Percentiles rank a stretch among this genome's conserved stretches.
Evolutionary conservation across 768 basidiomycete species (phyloP).

Genomic region (Lactarius quietus): DNA sequence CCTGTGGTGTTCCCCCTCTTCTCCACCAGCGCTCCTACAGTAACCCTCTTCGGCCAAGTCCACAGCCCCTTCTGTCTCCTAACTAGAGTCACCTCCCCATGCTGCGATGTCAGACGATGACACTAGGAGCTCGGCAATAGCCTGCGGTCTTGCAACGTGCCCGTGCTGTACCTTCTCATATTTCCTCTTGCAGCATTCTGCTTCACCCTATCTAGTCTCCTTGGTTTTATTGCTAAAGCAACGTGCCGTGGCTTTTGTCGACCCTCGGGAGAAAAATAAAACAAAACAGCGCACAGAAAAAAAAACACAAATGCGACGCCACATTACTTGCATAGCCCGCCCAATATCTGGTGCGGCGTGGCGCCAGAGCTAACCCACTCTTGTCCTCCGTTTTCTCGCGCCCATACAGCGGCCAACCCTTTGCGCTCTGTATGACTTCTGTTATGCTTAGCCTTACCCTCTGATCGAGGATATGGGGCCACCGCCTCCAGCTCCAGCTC

Average conservation of each 20-base stretch:
- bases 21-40: background rate
- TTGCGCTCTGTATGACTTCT: background rate
- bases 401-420: background rate
- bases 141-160: background rate
- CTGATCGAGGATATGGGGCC: background rate
- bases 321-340: background rate
- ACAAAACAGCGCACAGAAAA: background rate
- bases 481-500: background rate
- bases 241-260: background rate
- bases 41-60: background rate
- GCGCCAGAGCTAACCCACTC: slow-evolving; percentile 17
- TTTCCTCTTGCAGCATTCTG: background rate
- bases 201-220: slow-evolving; percentile 4
- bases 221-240: background rate
- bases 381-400: slow-evolving; percentile 9
- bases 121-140: background rate
- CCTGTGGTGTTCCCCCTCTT: slow-evolving; percentile 6
- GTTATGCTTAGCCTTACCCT: background rate
- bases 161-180: background rate
- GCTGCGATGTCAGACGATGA: background rate
- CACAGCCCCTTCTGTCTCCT: background rate
- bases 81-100: background rate
- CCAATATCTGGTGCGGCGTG: background rate
- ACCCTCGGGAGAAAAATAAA: background rate
- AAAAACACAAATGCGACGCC: background rate